These are phyloP conservation scores for Pseudoneurospora amorphoporcata DNA, from an alignment of 495 filamentous ascomycete genomes.

Conservation along the genomic window DNA sequence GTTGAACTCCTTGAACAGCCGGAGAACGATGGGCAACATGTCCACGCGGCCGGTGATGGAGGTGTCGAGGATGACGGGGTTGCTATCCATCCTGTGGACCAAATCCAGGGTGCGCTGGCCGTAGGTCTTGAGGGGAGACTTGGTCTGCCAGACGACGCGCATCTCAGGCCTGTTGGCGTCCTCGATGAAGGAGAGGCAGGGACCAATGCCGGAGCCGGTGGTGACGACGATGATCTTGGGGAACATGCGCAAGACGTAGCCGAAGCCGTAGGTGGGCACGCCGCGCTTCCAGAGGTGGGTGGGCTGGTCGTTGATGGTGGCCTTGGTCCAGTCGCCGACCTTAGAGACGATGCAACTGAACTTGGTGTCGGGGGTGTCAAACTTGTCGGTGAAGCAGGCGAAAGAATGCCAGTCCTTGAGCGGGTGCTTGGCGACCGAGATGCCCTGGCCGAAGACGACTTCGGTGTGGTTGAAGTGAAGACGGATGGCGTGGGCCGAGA, in stretches of 20 bases:
- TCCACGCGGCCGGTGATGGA: conserved; percentile 25
- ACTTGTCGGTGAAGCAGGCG: conserved; percentile 55
- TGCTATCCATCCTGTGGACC: conserved; percentile 26
- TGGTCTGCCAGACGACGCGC: conserved; percentile 38
- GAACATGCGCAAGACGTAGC: conserved; percentile 54
- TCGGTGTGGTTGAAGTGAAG: conserved; percentile 54
- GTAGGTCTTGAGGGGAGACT: conserved; percentile 32
- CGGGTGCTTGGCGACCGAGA: conserved; percentile 43
- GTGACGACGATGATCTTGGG: conserved; percentile 51
- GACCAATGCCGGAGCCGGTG: conserved; percentile 64
- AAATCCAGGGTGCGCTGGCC: conserved; percentile 31
- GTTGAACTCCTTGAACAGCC: conserved; percentile 42
- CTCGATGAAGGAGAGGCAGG: conserved; percentile 35
- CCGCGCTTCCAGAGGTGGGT: conserved; percentile 42
- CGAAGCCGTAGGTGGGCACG: conserved; percentile 47
- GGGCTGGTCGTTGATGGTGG: conserved; percentile 43
- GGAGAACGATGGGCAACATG: conserved; percentile 42
- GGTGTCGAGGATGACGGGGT: conserved; percentile 38
- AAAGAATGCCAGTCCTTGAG: conserved; percentile 74
- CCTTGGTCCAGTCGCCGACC: conserved; percentile 60
- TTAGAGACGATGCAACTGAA: conserved; percentile 56
- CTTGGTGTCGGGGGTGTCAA: conserved; percentile 20
- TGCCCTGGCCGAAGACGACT: conserved; percentile 38
- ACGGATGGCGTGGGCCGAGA: conserved; percentile 58
- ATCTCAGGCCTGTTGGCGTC: conserved; percentile 18